Evolutionary conservation across 495 filamentous ascomycete genomes (phyloP), one percentile per base, ranked within the genome.

Genomic region (Cetradonia linearis): DNA sequence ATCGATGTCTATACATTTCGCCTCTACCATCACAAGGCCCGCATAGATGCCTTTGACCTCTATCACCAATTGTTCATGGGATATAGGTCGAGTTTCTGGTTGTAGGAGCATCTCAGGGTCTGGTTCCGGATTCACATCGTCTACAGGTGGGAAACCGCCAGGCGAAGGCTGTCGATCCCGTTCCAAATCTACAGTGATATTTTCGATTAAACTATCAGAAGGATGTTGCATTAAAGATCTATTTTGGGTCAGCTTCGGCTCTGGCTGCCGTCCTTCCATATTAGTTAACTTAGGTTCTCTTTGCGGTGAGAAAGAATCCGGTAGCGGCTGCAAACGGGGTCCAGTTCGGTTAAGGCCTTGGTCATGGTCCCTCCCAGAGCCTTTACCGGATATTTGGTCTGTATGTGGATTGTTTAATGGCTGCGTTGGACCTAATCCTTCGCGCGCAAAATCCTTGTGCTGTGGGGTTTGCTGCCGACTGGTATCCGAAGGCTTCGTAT

Each of bases 1-100:
- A 54, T 78, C 74, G 2, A 79, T 70, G 18, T 77, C 71, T 11
- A 77, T 74, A 42, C 77, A 80, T 61, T 78, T 79, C 2, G 71
- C 69, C 60, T 80, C 77, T 0, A 78, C 76, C 70, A 79, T 77
- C 4, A 75, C 73, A 4, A 80, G 64, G 5, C 75, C 77, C 14
- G 70, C 73, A 58, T 80, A 79, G 23, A 78, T 75, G 8, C 70
- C 72, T 63, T 78, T 78, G 20, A 68, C 68, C 58, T 75, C 74
- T 0, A 67, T 63, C 20, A 83, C 78, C 2, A 91, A 75, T 68
- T 91, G 83, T 14, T 88, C 86, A 63, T 88, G 82, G n/a, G 83
- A 84, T 23, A 91, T 88, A 9, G 83, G 77, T 46, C 83, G 71
- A 14, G 84, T 85, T 55, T 86, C 81, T 14, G 79, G 82, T 62